phyloP scores from a whole-genome alignment of 2,329 filamentous ascomycete species.

The Pyrenophora seminiperda region DNA sequence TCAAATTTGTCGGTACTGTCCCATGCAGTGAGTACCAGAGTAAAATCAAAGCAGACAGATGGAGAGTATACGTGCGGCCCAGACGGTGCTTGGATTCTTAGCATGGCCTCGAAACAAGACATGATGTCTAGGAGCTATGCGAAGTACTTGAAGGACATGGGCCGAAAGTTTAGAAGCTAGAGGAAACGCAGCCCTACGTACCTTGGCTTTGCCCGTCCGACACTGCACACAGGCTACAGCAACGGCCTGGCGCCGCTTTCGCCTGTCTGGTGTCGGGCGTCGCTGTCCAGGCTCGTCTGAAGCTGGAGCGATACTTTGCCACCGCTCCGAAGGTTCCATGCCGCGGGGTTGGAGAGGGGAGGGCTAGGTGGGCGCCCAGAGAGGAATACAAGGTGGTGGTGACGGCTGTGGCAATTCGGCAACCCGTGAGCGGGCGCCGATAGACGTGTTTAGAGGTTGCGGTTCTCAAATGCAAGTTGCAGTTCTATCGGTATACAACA shows the following conservation, averaged over 20 bases:
- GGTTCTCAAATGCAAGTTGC: background rate
- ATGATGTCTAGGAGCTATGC: background rate
- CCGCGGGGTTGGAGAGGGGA: slow-evolving; percentile 1
- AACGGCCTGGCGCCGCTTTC: slow-evolving; percentile 28
- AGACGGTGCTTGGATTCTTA: background rate
- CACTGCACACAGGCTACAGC: slow-evolving; percentile 33
- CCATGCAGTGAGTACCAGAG: slow-evolving; percentile 12
- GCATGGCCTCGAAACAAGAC: background rate
- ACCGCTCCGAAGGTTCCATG: slow-evolving; percentile 32
- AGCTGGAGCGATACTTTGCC: slow-evolving; percentile 32
- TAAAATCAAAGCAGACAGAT: slow-evolving; percentile 5
- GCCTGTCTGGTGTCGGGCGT: slow-evolving; percentile 20
- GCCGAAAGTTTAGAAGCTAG: background rate
- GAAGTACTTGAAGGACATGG: background rate
- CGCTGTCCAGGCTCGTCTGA: slow-evolving; percentile 30
- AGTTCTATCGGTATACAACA: background rate
- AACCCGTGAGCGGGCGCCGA: slow-evolving; percentile 7
- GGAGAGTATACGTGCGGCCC: background rate
- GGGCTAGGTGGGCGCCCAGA: slow-evolving; percentile 1
- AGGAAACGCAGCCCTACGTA: slow-evolving; percentile 15
- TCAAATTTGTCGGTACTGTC: slow-evolving; percentile 7
- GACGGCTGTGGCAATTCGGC: slow-evolving; percentile 12
- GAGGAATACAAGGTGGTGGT: slow-evolving; percentile 1
- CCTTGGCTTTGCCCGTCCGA: slow-evolving; percentile 33
- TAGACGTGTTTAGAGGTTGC: background rate